Base-by-base conservation (phyloP, 306 rosid species). In the Abrus pulchellus region DNA sequence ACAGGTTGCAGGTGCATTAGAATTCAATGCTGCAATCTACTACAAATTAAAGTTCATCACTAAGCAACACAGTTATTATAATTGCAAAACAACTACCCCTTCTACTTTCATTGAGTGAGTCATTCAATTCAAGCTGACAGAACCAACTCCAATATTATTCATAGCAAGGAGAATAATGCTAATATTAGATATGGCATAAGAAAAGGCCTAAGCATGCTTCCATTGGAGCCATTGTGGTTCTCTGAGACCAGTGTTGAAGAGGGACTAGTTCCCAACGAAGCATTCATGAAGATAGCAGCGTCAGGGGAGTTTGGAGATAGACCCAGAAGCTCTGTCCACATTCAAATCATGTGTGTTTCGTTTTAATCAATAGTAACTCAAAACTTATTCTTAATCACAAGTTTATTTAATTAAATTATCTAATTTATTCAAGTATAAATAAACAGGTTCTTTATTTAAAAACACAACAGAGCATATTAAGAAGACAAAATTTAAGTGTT, bases 301-400 rank as follows among this genome's bases (percentile, higher is more conserved):
- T 84, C 97, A 1, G 94, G 79, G 30, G 94, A 90, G 82, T 54
- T 82, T 1, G 94, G 81, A 34, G 93, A 11, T 33, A 92, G 73
- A 10, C 89, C 90, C 7, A 92, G 86, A 72, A 92, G 93, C 78
- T 72, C 97, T 92, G 89, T 38, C 44, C 50, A 65, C 29, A 40
- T 59, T 34, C 43, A 64, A 48, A 63, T 20, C 3, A 57, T 1
- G 9, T 9, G 50, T 45, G 3, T 1, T 45, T 45, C 7, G 2
- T 45, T 45, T 9, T 45, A 45, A 7, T 45, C 2, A 7, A 7
- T 45, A 7, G 50, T 43, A 43, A 6, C 47, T 3, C 5, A 4
- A 6, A 43, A 43, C 6, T 6, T 43, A 43, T 1, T 43, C 5
- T 43, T 3, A 43, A 4, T 43, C 7, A 43, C 3, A 43, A 43